Conservation (phyloP, 2,329 filamentous ascomycete genomes). For the Fusarium solani-melongenae region DNA sequence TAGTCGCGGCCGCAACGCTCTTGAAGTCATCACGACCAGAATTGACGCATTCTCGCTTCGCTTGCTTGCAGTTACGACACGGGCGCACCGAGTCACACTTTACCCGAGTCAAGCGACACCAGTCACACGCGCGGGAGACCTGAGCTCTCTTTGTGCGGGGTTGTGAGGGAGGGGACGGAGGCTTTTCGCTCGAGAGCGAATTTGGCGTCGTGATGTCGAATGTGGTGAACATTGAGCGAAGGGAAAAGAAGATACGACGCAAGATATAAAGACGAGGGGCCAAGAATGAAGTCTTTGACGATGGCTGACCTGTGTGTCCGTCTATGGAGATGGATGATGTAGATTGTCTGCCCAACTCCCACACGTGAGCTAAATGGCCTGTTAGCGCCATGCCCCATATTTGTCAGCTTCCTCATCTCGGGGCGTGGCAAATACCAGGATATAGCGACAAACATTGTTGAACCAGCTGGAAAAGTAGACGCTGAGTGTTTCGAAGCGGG, state of each 20-base stretch:
- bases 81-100: conserved; percentile 45
- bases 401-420: neutral
- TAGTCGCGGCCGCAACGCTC: conserved; percentile 40
- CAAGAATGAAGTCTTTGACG: neutral
- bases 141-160: conserved; percentile 44
- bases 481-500: rapidly evolving
- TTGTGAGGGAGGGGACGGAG: conserved; percentile 27
- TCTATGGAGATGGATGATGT: neutral
- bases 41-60: conserved; percentile 39
- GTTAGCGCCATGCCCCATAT: neutral
- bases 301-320: neutral
- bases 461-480: neutral
- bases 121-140: conserved; percentile 46
- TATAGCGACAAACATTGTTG: neutral
- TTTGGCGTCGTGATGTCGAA: conserved; percentile 34
- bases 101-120: conserved; percentile 45
- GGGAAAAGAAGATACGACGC: neutral
- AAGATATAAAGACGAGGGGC: neutral
- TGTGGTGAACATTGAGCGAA: conserved; percentile 37
- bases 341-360: neutral
- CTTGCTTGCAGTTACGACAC: conserved; percentile 42
- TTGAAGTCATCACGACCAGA: conserved; percentile 40
- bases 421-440: neutral
- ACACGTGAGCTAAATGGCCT: neutral
- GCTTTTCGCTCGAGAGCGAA: conserved; percentile 29